These are phyloP conservation scores for Echeveria elegans DNA, from an alignment of 164 flowering plant species.

Conservation along the genomic window DNA sequence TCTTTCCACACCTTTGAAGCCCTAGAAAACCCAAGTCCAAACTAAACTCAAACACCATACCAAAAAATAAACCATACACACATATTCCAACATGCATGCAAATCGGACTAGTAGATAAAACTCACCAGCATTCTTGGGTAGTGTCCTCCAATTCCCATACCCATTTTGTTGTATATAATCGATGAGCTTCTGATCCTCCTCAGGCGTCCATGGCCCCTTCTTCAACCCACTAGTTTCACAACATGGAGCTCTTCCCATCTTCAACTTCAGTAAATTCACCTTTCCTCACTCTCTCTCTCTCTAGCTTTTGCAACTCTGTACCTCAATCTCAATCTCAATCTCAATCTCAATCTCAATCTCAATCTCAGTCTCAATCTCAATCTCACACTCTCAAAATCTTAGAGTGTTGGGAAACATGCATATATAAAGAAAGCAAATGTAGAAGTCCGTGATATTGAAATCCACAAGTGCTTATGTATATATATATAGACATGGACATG, in stretches of 20 bases:
- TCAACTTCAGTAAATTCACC: background rate
- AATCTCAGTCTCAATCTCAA: background rate
- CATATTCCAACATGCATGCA: background rate
- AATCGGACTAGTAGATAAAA: background rate
- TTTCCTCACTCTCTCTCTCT: background rate
- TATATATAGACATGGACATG: constrained; percentile 10
- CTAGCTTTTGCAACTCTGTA: constrained; percentile 5
- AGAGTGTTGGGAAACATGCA: background rate
- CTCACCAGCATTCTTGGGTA: constrained; percentile 83
- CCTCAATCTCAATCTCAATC: too few species aligned
- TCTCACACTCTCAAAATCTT: background rate
- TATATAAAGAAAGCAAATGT: background rate
- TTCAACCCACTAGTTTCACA: constrained; percentile 83
- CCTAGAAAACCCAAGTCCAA: constrained; percentile 24
- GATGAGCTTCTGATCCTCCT: constrained; percentile 80
- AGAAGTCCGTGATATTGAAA: constrained; percentile 1
- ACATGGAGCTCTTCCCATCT: constrained; percentile 89
- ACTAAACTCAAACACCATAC: background rate
- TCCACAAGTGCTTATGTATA: background rate
- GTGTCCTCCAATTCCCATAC: constrained; percentile 84
- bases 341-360: too few species aligned
- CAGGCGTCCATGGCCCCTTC: constrained; percentile 93
- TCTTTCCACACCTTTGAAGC: constrained; percentile 76
- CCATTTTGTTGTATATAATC: constrained; percentile 77
- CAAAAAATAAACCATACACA: background rate